A percentile compares a stretch with the other conserved stretches of the same genome.
Conservation (phyloP, 148 eudicot species). For the Rhododendron mucronatum region DNA sequence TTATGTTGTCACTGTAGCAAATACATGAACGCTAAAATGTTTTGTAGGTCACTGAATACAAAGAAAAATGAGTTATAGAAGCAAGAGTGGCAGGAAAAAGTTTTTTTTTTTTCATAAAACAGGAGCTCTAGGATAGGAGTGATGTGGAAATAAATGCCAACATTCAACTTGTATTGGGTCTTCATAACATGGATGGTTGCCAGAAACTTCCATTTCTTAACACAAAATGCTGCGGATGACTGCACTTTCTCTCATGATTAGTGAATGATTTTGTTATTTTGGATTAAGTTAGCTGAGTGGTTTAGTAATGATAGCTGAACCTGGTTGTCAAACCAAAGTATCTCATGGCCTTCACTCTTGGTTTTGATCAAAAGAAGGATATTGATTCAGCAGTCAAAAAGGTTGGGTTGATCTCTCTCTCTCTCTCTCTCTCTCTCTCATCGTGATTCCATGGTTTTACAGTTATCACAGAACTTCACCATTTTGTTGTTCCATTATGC, state of each 20-base stretch:
- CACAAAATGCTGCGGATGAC: too few species aligned
- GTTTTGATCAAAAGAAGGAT: constrained; percentile 9
- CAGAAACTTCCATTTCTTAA: too few species aligned
- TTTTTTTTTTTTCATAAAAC: too few species aligned
- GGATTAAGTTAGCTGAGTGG: neutral
- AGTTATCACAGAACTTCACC: too few species aligned
- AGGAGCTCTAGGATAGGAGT: too few species aligned
- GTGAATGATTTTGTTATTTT: neutral
- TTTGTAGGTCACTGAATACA: neutral
- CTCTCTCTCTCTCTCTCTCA: neutral
- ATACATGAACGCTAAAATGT: neutral
- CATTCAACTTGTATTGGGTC: too few species aligned
- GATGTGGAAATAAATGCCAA: too few species aligned
- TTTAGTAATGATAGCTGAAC: constrained; percentile 34
- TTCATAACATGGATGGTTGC: too few species aligned
- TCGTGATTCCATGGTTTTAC: constrained; percentile 30
- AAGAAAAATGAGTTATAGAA: neutral
- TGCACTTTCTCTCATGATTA: neutral
- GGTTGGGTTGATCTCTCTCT: constrained; percentile 30
- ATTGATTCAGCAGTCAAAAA: constrained; percentile 69
- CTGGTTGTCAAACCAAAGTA: constrained; percentile 11
- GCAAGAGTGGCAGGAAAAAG: too few species aligned
- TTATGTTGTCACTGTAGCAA: too few species aligned
- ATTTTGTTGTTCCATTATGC: too few species aligned
- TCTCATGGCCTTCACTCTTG: too few species aligned